Base-by-base conservation (phyloP, 202 grass and related monocot genomes). In the Panicum virgatum region DNA sequence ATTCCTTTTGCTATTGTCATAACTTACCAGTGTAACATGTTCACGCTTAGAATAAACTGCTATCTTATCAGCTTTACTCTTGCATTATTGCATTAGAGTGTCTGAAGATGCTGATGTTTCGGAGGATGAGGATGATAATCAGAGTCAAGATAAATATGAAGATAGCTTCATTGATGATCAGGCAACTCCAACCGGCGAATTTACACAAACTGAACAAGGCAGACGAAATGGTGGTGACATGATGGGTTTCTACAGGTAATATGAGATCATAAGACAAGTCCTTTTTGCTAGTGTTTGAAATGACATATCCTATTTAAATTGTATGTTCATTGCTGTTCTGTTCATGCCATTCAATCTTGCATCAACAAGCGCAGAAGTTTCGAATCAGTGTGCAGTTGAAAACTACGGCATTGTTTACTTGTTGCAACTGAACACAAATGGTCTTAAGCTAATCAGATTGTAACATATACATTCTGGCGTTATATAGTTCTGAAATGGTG, bases 111-210 rank as follows among this genome's bases (percentile, higher is more conserved):
- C 72, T 70, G 73, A 89, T 83, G 86, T 89, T 83, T 96, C 96
- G 74, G 90, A 82, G 7, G 92, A 98, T 80, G 90, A 95, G 86
- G 81, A 82, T 76, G 86, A 94, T 43, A 51, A 80, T 80, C 89
- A 58, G 65, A 82, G 68, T 71, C 80, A 90, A n/a, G 85, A 93
- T 66, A 87, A 85, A 89, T 98, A 96, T 6, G 89, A 98, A 80
- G 89, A 90, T 70, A 98, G 92, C 69, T 93, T 96, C 84, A 96
- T 92, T 76, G 89, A 96, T 87, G 92, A 93, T 75, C 77, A 71
- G 59, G 73, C 60, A 87, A 95, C 85, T 80, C 85, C 77, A 66
- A 72, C 86, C 13, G 86, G 60, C 15, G 62, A 58, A 90, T 86
- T 82, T 59, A 83, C 77, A 38, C 88, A 88, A 76, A 78, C 53